Conservation (phyloP, 352 stramenopile species). For the Pseudoperonospora humuli region DNA sequence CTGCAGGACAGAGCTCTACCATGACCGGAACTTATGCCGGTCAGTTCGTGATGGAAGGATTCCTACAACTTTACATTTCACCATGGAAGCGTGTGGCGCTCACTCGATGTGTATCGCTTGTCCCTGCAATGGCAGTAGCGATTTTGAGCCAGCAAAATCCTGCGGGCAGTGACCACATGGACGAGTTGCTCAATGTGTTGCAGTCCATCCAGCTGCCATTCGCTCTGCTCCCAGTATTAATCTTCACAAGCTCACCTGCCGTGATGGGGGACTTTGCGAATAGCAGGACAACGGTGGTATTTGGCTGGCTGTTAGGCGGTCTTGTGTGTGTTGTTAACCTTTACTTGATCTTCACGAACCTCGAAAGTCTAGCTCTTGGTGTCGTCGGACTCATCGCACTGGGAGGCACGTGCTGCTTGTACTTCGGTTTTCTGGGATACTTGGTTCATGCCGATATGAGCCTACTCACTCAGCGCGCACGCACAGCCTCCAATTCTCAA, state of each 20-base stretch:
- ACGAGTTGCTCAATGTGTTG: constrained; percentile 89
- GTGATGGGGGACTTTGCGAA: constrained; percentile 84
- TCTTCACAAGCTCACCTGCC: constrained; percentile 70
- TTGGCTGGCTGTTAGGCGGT: constrained; percentile 48
- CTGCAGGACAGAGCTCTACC: constrained; percentile 90
- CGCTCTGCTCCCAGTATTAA: constrained; percentile 82
- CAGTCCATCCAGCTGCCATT: constrained; percentile 91
- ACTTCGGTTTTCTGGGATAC: constrained; percentile 73
- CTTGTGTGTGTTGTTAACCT: constrained; percentile 74
- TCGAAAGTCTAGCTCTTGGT: constrained; percentile 41
- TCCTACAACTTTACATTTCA: constrained; percentile 88
- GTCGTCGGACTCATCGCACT: constrained; percentile 25
- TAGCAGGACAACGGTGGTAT: constrained; percentile 28
- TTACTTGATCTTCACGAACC: constrained; percentile 65
- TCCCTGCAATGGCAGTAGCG: constrained; percentile 80
- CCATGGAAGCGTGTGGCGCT: constrained; percentile 72
- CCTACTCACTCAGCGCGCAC: constrained; percentile 10
- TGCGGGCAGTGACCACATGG: constrained; percentile 76
- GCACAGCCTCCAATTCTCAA: constrained; percentile 13
- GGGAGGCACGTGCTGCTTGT: constrained; percentile 28
- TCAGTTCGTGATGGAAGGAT: constrained; percentile 97
- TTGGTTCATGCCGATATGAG: constrained; percentile 42
- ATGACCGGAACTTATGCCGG: constrained; percentile 96
- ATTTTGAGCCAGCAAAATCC: constrained; percentile 80
- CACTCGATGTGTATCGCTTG: constrained; percentile 89